Evolutionary conservation across 495 filamentous ascomycete genomes (phyloP), one percentile per base, ranked within the genome.

Genomic region (Talaromyces proteolyticus): DNA sequence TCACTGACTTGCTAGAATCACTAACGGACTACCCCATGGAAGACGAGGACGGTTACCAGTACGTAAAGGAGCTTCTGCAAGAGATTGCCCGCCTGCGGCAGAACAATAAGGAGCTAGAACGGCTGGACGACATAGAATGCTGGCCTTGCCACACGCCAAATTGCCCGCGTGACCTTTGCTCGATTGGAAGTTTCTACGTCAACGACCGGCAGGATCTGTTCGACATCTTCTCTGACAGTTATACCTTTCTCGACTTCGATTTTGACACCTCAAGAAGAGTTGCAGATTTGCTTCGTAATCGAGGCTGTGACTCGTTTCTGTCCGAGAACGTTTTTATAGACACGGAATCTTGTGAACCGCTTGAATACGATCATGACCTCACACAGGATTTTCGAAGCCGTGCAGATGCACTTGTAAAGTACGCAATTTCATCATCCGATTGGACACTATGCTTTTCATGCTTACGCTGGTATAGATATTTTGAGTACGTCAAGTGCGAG

Each of bases 331-430:
- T 44, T 5, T 8, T 44, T 25, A 44, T 44, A 44, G 42, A 44
- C 1, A 44, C 42, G 8, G 42, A 44, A 25, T 44, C 19, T 22
- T 16, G 42, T 20, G 42, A 44, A 25, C 42, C 42, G 18, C 42
- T 44, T 25, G 21, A 44, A 25, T 23, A 44, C 18, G 18, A 44
- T 44, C 19, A 44, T 44, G 20, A 44, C 3, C 42, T 44, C 42
- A 44, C 42, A 16, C 42, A 44, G 22, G 22, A 44, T 44, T 25
- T 44, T 44, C 42, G 21, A 44, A 20, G 42, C 42, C 3, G 42
- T 4, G 42, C 42, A 44, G 42, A 44, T 5, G 42, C 42, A 25
- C 42, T 44, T 25, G 42, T 44, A 44, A 44, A 44, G 42, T 44
- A 44, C 4, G 42, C 42, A 22, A 44, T 44, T 29, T 44, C 18